Evolutionary conservation across 2,329 filamentous ascomycete genomes (phyloP).

Genomic region (Ophiostoma pallidulum): DNA sequence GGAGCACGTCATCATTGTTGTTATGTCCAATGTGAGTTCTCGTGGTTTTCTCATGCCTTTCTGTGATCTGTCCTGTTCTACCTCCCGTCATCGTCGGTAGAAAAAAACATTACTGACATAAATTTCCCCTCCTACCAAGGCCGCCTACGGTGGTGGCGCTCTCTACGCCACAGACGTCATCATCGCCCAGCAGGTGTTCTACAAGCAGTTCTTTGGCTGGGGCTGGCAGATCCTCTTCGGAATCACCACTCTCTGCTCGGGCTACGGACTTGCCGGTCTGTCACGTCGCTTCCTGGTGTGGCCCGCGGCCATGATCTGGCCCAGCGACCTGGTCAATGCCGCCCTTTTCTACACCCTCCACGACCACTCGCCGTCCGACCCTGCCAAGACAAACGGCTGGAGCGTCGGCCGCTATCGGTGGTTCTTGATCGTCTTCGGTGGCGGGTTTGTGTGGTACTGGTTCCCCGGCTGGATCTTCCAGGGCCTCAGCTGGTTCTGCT

Average conservation of each 20-base stretch:
- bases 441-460: conserved; percentile 46
- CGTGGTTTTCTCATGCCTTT: not conserved
- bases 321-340: conserved; percentile 49
- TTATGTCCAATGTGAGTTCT: conserved; percentile 51
- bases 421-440: conserved; percentile 48
- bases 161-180: conserved; percentile 47
- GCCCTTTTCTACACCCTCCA: conserved; percentile 57
- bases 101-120: too few species aligned
- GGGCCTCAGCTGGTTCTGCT: conserved; percentile 34
- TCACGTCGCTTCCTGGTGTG: conserved; percentile 49
- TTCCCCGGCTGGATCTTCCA: conserved; percentile 48
- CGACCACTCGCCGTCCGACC: conserved; percentile 45
- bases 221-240: conserved; percentile 51
- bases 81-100: too few species aligned
- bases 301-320: conserved; percentile 58
- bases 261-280: conserved; percentile 54
- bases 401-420: conserved; percentile 52
- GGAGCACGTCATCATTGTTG: conserved; percentile 52
- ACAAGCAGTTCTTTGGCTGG: conserved; percentile 44
- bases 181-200: conserved; percentile 43
- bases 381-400: conserved; percentile 49
- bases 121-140: too few species aligned
- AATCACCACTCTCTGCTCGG: conserved; percentile 53
- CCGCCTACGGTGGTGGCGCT: conserved; percentile 47
- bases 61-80: not conserved